Evolutionary conservation across 495 filamentous ascomycete species (phyloP), one percentile per base, ranked within the genome.

Genomic region (Sporormia fimetaria): DNA sequence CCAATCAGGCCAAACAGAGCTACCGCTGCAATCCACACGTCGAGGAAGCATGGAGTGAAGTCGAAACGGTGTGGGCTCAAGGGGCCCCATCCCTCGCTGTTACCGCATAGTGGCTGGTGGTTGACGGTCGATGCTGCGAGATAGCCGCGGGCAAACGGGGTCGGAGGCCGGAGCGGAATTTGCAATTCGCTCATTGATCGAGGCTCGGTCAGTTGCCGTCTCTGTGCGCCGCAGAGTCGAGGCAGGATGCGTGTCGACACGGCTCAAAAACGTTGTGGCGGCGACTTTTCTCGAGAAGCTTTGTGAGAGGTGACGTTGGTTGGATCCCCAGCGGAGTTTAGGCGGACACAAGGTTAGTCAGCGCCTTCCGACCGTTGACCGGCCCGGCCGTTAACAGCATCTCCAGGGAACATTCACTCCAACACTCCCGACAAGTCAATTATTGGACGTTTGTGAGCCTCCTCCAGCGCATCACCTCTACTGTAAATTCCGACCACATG

Each of bases 21-120:
- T 14, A 94, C 79, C 4, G 69, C 56, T 21, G 78, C 75, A 40
- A 96, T 73, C 66, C 79, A 82, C 7, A 87, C 70, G 58, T 96
- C 92, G 34, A 94, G 70, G 59, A 95, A 96, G 63, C 92, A 99
- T 41, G 92, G 87, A 25, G 92, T 95, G 61, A 99, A 82, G 59
- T 96, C 87, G 60, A 81, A 93, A 47, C 87, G 67, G 40, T 72
- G 68, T 14, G 75, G 74, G 59, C 84, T 90, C 52, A 99, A 42
- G 12, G 92, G 92, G 8, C 92, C 92, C 90, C 90, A 99, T 56
- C 92, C 92, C 62, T 95, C 87, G 23, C 66, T 63, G 63, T 93
- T 84, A 51, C 78, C 73, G 62, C 87, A 95, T 63, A 94, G 70
- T 21, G 80, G 75, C 56, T 90, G 81, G 32, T 21, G 21, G 33